phyloP scores from a whole-genome alignment of 148 eudicot genomes.

The Camellia lanceoleosa region DNA sequence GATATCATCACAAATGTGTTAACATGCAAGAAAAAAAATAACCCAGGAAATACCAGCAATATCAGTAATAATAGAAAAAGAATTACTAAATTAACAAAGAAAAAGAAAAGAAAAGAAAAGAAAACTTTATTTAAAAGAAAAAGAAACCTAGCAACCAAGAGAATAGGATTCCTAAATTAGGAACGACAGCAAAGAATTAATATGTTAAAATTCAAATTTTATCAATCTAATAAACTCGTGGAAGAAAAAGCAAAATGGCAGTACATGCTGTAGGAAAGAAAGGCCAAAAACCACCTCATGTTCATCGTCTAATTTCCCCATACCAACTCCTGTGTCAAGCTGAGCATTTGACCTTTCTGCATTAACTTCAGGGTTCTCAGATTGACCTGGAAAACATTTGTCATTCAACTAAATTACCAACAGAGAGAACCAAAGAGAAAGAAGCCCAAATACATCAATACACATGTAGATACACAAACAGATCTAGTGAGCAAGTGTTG shows the following conservation, averaged over 20 bases:
- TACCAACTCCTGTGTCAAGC: conserved; percentile 28
- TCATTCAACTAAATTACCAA: not conserved
- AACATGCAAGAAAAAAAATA: not conserved
- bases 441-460: not conserved
- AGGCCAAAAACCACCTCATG: conserved; percentile 39
- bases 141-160: not conserved
- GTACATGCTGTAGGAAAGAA: not conserved
- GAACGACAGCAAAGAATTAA: not conserved
- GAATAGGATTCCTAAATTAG: not conserved
- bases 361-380: conserved; percentile 32
- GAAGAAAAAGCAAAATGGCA: not conserved
- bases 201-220: not conserved
- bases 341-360: conserved; percentile 29
- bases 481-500: not conserved
- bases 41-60: not conserved
- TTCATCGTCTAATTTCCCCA: conserved; percentile 22
- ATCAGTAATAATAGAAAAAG: not conserved
- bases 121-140: not conserved
- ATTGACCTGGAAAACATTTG: conserved; percentile 31
- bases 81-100: not conserved
- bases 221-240: not conserved
- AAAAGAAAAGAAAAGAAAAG: not conserved
- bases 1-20: not conserved
- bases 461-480: not conserved
- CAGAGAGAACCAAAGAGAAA: not conserved